Percentiles rank a stretch among this genome's conserved stretches.
phyloP scores from a whole-genome alignment of 2,329 filamentous ascomycete genomes.

The Lanzia echinophila region DNA sequence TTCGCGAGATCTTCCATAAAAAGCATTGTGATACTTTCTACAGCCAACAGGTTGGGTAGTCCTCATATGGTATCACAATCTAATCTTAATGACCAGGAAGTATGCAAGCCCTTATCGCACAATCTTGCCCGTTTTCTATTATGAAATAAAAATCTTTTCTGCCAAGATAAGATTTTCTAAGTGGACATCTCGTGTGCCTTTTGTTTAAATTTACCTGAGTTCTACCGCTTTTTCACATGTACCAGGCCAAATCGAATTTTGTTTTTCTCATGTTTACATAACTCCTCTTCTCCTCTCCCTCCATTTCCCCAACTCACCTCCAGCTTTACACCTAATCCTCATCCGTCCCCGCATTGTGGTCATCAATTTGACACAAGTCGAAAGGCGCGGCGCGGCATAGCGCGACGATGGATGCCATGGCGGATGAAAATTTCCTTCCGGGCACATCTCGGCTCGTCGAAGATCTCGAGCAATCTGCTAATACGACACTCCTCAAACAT shows the following conservation, averaged over 20 bases:
- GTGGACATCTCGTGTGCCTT: neutral
- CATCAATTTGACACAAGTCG: slow-evolving; percentile 1
- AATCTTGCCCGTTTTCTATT: neutral
- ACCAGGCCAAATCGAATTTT: too few relatives aligned
- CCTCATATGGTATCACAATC: too few relatives aligned
- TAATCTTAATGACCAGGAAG: neutral
- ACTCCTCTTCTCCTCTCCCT: neutral
- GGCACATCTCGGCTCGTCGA: slow-evolving; percentile 23
- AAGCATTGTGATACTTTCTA: too few relatives aligned
- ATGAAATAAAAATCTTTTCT: neutral
- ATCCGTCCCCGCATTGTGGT: too few relatives aligned
- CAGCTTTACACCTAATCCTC: neutral
- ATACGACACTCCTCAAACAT: slow-evolving; percentile 21
- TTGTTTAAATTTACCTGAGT: neutral
- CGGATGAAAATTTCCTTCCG: slow-evolving; percentile 19
- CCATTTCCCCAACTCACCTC: neutral
- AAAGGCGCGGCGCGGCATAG: too few relatives aligned
- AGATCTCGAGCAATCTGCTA: slow-evolving; percentile 12
- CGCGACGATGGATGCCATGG: slow-evolving; percentile 7
- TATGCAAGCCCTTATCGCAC: neutral
- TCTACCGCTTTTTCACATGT: neutral
- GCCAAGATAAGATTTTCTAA: neutral
- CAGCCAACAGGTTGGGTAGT: too few relatives aligned
- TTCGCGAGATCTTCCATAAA: neutral
- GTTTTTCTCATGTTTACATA: too few relatives aligned